Evolutionary conservation across 2,329 filamentous ascomycete genomes (phyloP).

Genomic region (Cytospora mali): DNA sequence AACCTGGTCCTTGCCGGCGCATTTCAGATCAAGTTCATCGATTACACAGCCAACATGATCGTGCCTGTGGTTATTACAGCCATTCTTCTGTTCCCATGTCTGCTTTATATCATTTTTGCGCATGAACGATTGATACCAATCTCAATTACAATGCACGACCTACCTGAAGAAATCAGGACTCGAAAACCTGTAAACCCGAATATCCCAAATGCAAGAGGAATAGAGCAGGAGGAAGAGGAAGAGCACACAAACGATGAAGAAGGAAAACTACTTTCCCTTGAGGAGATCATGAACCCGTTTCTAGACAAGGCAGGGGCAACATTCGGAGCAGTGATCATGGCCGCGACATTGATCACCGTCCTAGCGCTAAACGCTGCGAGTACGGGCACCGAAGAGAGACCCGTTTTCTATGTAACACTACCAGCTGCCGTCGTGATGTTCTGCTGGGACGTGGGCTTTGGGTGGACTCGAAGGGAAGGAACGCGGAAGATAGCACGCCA

Average conservation of each 20-base stretch:
- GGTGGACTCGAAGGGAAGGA: constrained; percentile 64
- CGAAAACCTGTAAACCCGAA: constrained; percentile 71
- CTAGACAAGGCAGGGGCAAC: constrained; percentile 67
- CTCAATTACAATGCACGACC: constrained; percentile 68
- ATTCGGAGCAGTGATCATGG: constrained; percentile 68
- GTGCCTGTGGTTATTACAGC: constrained; percentile 71
- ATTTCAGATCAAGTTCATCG: constrained; percentile 71
- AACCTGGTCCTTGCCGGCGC: constrained; percentile 75
- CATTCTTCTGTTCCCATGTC: constrained; percentile 68
- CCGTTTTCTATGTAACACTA: constrained; percentile 69
- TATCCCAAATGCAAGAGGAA: constrained; percentile 66
- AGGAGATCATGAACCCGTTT: constrained; percentile 77
- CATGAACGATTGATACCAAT: constrained; percentile 65
- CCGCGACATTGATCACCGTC: constrained; percentile 65
- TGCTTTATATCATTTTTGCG: constrained; percentile 70
- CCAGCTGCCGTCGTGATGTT: constrained; percentile 71
- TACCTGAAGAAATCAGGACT: constrained; percentile 58
- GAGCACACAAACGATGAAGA: constrained; percentile 49
- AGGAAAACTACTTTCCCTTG: constrained; percentile 61
- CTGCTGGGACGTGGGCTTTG: constrained; percentile 65
- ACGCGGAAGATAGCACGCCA: constrained; percentile 64
- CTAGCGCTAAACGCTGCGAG: constrained; percentile 66
- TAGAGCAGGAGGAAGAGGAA: constrained; percentile 54
- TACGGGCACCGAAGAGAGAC: constrained; percentile 50
- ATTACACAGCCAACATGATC: constrained; percentile 78